These are phyloP conservation scores for Pezicula rhizophila DNA, from an alignment of 2,329 filamentous ascomycete genomes.

Conservation along the genomic window DNA sequence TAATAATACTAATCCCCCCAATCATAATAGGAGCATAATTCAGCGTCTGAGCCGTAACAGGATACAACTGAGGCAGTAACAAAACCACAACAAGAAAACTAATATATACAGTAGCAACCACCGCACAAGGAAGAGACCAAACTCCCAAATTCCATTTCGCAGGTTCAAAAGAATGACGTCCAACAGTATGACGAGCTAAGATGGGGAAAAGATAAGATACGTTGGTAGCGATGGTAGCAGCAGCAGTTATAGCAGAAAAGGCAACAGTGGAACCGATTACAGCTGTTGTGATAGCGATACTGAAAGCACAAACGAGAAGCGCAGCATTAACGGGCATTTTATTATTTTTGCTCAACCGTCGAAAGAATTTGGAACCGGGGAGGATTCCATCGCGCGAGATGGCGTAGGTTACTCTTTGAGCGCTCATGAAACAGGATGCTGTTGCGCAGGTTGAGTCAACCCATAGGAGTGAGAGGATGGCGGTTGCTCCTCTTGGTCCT, in stretches of 20 bases:
- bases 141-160: conserved; percentile 30
- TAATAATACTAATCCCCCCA: conserved; percentile 30
- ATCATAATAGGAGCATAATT: conserved; percentile 36
- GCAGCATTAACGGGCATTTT: conserved; percentile 32
- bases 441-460: conserved; percentile 33
- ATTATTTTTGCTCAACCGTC: conserved; percentile 23
- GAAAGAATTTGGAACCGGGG: conserved; percentile 30
- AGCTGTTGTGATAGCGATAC: conserved; percentile 28
- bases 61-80: conserved; percentile 32
- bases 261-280: conserved; percentile 32
- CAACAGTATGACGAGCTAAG: conserved; percentile 32
- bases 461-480: conserved; percentile 31
- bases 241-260: conserved; percentile 32
- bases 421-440: conserved; percentile 32
- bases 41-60: conserved; percentile 30
- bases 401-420: conserved; percentile 34
- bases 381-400: conserved; percentile 34
- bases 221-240: conserved; percentile 33
- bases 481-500: conserved; percentile 29
- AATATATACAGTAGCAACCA: conserved; percentile 29
- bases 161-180: conserved; percentile 27
- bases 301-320: conserved; percentile 26
- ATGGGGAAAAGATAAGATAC: conserved; percentile 34
- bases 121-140: conserved; percentile 21
- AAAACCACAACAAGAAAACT: conserved; percentile 31